Conservation (phyloP, 495 filamentous ascomycete genomes). For the Usnea hakonensis region DNA sequence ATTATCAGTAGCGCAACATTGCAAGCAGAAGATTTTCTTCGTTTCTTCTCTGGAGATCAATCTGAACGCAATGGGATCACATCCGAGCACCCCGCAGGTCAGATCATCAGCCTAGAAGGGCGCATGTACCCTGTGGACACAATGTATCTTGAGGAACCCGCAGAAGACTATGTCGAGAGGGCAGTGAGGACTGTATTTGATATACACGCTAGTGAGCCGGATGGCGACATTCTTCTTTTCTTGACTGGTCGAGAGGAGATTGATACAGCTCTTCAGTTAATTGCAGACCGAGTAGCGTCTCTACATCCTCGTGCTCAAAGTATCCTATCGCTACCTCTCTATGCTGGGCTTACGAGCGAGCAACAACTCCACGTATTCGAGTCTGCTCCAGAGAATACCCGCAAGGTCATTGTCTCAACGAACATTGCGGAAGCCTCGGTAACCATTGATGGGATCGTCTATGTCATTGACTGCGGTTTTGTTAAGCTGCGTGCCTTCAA, state of each 20-base stretch:
- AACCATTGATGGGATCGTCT: slow-evolving; percentile 88
- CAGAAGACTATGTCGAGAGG: slow-evolving; percentile 82
- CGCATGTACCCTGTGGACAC: slow-evolving; percentile 88
- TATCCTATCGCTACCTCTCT: slow-evolving; percentile 74
- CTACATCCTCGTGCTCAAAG: slow-evolving; percentile 63
- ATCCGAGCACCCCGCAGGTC: slow-evolving; percentile 40
- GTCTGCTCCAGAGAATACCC: slow-evolving; percentile 68
- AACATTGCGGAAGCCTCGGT: slow-evolving; percentile 96
- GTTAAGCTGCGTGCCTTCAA: slow-evolving; percentile 89
- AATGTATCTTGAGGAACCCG: slow-evolving; percentile 70
- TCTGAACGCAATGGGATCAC: slow-evolving; percentile 22
- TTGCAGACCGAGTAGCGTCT: slow-evolving; percentile 68
- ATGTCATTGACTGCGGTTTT: slow-evolving; percentile 87
- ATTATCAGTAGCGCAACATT: slow-evolving; percentile 91
- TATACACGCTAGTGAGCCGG: slow-evolving; percentile 77
- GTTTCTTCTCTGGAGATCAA: slow-evolving; percentile 60
- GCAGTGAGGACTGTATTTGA: slow-evolving; percentile 85
- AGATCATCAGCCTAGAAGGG: slow-evolving; percentile 85
- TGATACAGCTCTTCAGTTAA: slow-evolving; percentile 65
- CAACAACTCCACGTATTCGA: slow-evolving; percentile 93
- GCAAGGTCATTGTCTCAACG: slow-evolving; percentile 90
- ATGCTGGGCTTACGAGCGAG: slow-evolving; percentile 80
- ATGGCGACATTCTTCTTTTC: slow-evolving; percentile 88
- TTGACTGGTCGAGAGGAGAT: slow-evolving; percentile 93
- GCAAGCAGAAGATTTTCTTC: slow-evolving; percentile 80